Evolutionary conservation across 2,329 filamentous ascomycete genomes (phyloP).

Genomic region (Thyridium curvatum): DNA sequence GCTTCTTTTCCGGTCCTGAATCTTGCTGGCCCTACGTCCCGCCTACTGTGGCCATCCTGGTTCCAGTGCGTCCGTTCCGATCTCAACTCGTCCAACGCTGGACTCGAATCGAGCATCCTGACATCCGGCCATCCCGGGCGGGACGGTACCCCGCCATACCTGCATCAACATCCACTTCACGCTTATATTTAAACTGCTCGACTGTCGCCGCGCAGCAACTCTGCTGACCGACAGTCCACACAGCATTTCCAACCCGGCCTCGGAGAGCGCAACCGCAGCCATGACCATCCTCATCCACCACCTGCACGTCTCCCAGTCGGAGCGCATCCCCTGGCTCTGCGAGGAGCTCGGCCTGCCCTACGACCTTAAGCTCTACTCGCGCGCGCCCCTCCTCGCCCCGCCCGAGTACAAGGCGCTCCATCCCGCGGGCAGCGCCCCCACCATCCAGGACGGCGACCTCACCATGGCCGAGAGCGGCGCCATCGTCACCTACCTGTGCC

Average conservation of each 20-base stretch:
- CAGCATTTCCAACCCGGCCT: neutral
- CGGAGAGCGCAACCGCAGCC: neutral
- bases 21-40: no score
- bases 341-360: constrained; percentile 57
- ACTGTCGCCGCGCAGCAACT: no score
- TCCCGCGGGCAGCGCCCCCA: constrained; percentile 49
- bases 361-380: constrained; percentile 18
- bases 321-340: constrained; percentile 58
- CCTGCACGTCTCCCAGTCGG: constrained; percentile 53
- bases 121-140: no score
- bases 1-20: no score
- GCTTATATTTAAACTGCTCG: no score
- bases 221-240: constrained; percentile 5
- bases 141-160: no score
- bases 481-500: constrained; percentile 55
- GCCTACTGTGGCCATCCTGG: no score
- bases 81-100: no score
- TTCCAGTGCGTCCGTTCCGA: no score
- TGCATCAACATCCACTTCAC: no score
- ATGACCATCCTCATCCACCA: constrained; percentile 39
- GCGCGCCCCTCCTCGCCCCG: constrained; percentile 25
- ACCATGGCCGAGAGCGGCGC: constrained; percentile 55
- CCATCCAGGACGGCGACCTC: constrained; percentile 50
- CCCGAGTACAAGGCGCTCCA: constrained; percentile 34
- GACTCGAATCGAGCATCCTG: no score